phyloP scores from a whole-genome alignment of 768 basidiomycete genomes.

The Naematelia aurantialba region DNA sequence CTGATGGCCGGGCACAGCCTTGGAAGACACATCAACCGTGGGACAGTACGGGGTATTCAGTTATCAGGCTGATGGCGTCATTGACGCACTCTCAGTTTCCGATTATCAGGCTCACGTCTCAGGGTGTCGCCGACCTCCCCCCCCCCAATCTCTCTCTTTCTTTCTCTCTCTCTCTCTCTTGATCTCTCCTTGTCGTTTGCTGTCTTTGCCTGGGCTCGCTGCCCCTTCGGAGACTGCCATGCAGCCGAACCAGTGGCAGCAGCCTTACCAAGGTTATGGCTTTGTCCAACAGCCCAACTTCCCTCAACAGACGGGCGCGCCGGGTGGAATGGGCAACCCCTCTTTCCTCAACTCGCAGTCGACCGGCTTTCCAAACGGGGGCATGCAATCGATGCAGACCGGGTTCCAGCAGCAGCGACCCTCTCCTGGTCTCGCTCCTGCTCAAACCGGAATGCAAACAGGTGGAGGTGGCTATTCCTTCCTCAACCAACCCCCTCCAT shows the following conservation, averaged over 20 bases:
- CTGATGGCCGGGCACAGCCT: too few relatives aligned
- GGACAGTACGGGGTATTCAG: not conserved
- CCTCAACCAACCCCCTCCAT: conserved; percentile 40
- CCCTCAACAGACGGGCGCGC: conserved; percentile 5
- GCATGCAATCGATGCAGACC: conserved; percentile 19
- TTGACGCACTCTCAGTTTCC: not conserved
- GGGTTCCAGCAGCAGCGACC: conserved; percentile 28
- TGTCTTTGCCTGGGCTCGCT: not conserved
- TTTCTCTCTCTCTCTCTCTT: not conserved
- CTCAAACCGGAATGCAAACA: conserved; percentile 6
- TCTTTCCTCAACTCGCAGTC: conserved; percentile 12
- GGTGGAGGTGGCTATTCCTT: conserved; percentile 28
- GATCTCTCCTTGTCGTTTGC: not conserved
- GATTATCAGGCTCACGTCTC: not conserved
- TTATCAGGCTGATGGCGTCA: not conserved
- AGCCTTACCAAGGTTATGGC: not conserved
- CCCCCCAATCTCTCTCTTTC: not conserved
- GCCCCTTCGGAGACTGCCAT: not conserved
- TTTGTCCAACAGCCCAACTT: conserved; percentile 1
- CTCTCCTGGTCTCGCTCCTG: conserved; percentile 9
- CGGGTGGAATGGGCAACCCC: conserved; percentile 6
- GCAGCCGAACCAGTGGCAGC: conserved; percentile 5
- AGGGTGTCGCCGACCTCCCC: not conserved
- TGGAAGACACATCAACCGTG: not conserved
- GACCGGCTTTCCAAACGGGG: conserved; percentile 18